Conservation (phyloP, 2,329 filamentous ascomycete species). For the Cercospora brassicicola region DNA sequence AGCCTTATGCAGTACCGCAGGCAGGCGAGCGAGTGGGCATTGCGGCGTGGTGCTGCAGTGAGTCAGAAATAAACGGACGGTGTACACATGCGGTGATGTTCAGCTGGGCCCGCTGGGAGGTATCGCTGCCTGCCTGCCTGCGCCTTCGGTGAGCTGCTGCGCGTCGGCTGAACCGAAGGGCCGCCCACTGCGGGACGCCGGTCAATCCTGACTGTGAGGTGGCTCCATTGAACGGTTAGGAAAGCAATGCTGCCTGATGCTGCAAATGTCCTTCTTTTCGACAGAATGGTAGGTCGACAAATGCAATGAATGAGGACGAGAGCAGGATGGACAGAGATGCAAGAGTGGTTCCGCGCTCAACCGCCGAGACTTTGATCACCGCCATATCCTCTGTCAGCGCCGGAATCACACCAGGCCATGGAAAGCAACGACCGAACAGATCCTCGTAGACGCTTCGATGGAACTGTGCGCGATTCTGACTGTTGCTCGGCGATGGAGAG, state of each 20-base stretch:
- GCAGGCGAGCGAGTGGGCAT: not conserved
- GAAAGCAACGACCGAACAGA: not conserved
- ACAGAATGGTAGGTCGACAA: not conserved
- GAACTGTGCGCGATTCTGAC: not conserved
- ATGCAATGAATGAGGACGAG: not conserved
- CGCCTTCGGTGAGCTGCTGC: not conserved
- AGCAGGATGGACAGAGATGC: not conserved
- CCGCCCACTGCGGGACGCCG: not conserved
- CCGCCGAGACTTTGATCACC: not conserved
- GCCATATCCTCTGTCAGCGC: not conserved
- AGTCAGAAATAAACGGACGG: not conserved
- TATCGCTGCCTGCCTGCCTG: not conserved
- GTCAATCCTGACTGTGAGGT: not conserved
- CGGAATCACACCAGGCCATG: not conserved
- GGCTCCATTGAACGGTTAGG: not conserved
- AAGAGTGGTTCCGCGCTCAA: not conserved
- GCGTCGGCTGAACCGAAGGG: not conserved
- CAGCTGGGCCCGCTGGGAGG: not conserved
- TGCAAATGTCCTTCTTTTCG: not conserved
- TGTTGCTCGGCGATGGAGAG: not conserved
- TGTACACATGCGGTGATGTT: not conserved
- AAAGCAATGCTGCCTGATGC: not conserved
- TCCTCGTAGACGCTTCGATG: not conserved
- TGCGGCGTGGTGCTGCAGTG: not conserved
- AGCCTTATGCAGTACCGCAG: not conserved